Percentiles rank a stretch among this genome's conserved stretches.
These are phyloP conservation scores for Tolypocladium ovalisporum DNA, from an alignment of 2,329 filamentous ascomycete genomes.

Conservation along the genomic window DNA sequence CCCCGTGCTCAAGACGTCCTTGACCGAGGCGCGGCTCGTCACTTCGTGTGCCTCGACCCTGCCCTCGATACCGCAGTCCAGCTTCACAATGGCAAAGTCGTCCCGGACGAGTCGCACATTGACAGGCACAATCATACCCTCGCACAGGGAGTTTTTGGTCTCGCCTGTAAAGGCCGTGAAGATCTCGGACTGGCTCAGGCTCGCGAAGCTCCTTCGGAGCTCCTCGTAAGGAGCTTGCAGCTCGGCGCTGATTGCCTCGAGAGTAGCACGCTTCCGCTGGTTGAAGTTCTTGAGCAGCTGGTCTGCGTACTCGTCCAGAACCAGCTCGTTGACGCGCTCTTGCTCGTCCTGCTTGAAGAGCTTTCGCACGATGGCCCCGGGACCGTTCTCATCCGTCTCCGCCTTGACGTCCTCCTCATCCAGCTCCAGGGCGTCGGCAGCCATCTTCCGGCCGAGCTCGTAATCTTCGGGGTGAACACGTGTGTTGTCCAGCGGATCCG, in stretches of 20 bases:
- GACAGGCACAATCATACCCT: slow-evolving; percentile 88
- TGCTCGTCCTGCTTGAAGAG: slow-evolving; percentile 91
- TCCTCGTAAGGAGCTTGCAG: slow-evolving; percentile 91
- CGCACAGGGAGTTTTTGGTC: slow-evolving; percentile 68
- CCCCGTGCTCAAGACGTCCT: slow-evolving; percentile 63
- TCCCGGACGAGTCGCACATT: slow-evolving; percentile 81
- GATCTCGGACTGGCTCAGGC: slow-evolving; percentile 63
- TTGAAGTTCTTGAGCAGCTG: slow-evolving; percentile 89
- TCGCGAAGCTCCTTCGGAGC: slow-evolving; percentile 67
- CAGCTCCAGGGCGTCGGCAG: slow-evolving; percentile 87
- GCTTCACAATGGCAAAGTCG: slow-evolving; percentile 84
- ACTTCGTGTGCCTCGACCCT: slow-evolving; percentile 75
- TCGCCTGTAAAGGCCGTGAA: slow-evolving; percentile 98
- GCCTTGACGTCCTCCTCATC: slow-evolving; percentile 97
- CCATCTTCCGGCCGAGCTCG: slow-evolving; percentile 96
- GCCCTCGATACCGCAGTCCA: slow-evolving; percentile 91
- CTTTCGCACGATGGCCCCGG: slow-evolving; percentile 83
- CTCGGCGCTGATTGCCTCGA: slow-evolving; percentile 93
- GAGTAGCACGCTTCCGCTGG: slow-evolving; percentile 86
- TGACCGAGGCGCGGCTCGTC: slow-evolving; percentile 59
- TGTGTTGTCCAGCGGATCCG: slow-evolving; percentile 92
- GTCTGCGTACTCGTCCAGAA: slow-evolving; percentile 93
- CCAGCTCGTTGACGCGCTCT: slow-evolving; percentile 90
- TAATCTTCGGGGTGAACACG: slow-evolving; percentile 98
- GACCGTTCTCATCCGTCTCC: slow-evolving; percentile 80